A percentile compares a stretch with the other conserved stretches of the same genome.
Conservation (phyloP, 1,284 basidiomycete species). For the Rhodotorula sp. region DNA sequence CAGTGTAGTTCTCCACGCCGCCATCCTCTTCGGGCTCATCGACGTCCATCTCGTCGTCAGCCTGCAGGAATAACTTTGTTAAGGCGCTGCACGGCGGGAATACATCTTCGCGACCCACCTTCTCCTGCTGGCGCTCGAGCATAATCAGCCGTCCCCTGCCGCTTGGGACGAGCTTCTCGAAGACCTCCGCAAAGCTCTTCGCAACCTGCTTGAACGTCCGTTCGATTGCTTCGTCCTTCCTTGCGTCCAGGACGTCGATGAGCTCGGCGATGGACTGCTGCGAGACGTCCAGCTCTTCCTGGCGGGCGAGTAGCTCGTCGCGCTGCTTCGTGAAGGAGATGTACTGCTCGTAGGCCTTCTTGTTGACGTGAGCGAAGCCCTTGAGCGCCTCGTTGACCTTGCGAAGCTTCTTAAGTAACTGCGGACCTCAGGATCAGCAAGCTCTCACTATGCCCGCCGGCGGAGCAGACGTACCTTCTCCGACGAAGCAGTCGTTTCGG, state of each 20-base stretch:
- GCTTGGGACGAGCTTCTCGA: slow-evolving; percentile 93
- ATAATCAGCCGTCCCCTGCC: slow-evolving; percentile 89
- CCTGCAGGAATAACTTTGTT: slow-evolving; percentile 35
- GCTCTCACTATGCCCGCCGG: too few relatives aligned
- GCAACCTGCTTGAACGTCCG: slow-evolving; percentile 97
- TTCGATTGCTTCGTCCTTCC: slow-evolving; percentile 98
- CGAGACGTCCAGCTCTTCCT: slow-evolving; percentile 85
- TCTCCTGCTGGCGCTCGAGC: slow-evolving; percentile 71
- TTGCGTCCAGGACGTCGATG: slow-evolving; percentile 90
- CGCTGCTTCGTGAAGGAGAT: slow-evolving; percentile 96
- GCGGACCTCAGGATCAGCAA: slow-evolving; percentile 1
- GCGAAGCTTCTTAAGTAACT: slow-evolving; percentile 89
- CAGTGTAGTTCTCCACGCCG: slow-evolving; percentile 87
- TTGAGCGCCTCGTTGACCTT: slow-evolving; percentile 87
- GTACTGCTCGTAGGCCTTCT: slow-evolving; percentile 98
- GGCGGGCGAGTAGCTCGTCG: slow-evolving; percentile 79
- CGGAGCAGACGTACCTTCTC: slow-evolving; percentile 64
- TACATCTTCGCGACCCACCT: slow-evolving; percentile 53
- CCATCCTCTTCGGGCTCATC: slow-evolving; percentile 59
- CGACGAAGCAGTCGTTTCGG: slow-evolving; percentile 71
- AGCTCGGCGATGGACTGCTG: slow-evolving; percentile 87
- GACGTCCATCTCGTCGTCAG: slow-evolving; percentile 50
- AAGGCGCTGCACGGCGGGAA: background rate
- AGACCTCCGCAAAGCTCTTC: slow-evolving; percentile 94
- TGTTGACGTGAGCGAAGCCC: slow-evolving; percentile 97